Conservation (phyloP, 2,329 filamentous ascomycete species). For the Alternaria dauci region DNA sequence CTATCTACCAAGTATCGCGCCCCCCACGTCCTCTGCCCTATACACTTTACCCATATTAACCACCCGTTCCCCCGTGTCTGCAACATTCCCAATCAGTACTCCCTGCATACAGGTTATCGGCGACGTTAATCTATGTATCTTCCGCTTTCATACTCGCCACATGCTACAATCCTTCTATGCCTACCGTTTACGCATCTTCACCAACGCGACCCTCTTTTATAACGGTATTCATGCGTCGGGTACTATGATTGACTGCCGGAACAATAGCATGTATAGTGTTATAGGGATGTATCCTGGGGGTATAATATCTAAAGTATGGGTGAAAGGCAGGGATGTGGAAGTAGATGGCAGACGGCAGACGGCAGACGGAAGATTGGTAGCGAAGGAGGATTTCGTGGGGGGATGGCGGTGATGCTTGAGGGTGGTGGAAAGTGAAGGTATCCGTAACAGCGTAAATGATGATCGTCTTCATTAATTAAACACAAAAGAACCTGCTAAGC, state of each 20-base stretch:
- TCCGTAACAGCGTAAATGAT: background rate
- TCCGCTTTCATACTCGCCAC: background rate
- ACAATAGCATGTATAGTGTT: constrained; percentile 3
- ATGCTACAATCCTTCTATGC: background rate
- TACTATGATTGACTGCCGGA: constrained; percentile 13
- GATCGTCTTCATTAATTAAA: background rate
- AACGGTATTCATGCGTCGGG: constrained; percentile 1
- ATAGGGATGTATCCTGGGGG: constrained; percentile 5
- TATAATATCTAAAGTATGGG: background rate
- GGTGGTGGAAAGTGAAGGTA: background rate
- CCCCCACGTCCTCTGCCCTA: background rate
- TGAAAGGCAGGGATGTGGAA: background rate
- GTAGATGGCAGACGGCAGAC: background rate
- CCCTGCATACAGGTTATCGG: background rate
- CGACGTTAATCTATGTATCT: background rate
- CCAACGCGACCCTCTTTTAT: background rate
- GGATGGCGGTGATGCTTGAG: background rate
- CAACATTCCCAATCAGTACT: background rate
- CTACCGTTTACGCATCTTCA: background rate
- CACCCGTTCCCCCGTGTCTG: background rate
- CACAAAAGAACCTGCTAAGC: background rate
- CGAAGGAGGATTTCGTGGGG: background rate
- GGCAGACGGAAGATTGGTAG: background rate
- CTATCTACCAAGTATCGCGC: background rate
- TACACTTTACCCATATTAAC: background rate